Conservation (phyloP, 306 rosid genomes). For the Begonia masoniana region DNA sequence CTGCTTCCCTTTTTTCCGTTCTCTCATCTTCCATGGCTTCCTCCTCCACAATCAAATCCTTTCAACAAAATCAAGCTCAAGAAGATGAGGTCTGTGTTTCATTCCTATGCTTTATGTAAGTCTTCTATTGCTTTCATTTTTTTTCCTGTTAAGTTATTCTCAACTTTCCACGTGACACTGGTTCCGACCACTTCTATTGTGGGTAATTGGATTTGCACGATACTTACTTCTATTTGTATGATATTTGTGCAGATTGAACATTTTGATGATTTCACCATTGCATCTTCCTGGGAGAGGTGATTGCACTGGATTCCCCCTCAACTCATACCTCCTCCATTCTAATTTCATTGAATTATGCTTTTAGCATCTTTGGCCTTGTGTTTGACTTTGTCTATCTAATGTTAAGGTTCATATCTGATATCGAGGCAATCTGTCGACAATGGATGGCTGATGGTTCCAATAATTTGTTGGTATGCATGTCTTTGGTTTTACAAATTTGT, state of each 20-base stretch:
- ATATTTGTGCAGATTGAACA: conserved; percentile 58
- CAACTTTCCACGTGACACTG: background rate
- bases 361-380: background rate
- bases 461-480: conserved; percentile 58
- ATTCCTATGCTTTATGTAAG: too few relatives aligned
- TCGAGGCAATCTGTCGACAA: conserved; percentile 77
- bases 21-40: conserved; percentile 48
- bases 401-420: conserved; percentile 82
- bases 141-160: background rate
- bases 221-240: background rate
- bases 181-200: background rate
- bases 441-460: conserved; percentile 83
- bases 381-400: background rate
- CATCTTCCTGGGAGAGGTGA: conserved; percentile 96
- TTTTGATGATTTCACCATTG: conserved; percentile 94
- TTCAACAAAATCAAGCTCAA: conserved; percentile 35
- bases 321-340: background rate
- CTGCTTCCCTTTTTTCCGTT: conserved; percentile 8
- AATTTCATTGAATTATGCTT: background rate
- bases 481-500: conserved; percentile 7
- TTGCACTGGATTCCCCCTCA: background rate
- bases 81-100: conserved; percentile 36
- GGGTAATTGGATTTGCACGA: background rate
- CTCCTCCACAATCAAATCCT: conserved; percentile 33
- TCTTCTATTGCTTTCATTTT: background rate